Evolutionary conservation across 495 filamentous ascomycete genomes (phyloP), one percentile per base, ranked within the genome.

Genomic region (Mytilinidion resinicola): DNA sequence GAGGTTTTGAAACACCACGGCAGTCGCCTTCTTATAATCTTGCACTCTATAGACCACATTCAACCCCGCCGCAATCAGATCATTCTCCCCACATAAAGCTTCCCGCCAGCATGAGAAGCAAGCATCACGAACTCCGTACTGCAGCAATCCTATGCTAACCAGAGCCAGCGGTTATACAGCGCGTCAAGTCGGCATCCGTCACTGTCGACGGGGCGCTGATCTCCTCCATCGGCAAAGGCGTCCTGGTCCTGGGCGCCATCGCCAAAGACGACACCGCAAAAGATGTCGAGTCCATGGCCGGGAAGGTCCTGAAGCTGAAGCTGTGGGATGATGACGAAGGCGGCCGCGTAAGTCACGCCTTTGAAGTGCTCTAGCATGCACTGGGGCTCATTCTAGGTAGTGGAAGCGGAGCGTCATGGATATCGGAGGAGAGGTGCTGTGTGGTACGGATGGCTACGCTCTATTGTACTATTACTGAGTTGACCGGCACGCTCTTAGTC

Each of bases 131-230:
- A 62, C 55, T 2, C 9, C 17, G n/a, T 30, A 19, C 21, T 14
- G 14, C 14, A 8, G 17, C 46, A 12, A 12, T 25, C n/a, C 12
- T 14, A 1, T 25, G 21, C 46, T 49, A 49, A 49, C 46, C 33
- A 14, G 33, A 25, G 39, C 42, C 67, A 98, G 93, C 90, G 48
- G 90, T 99, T 57, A 79, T 99, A 33, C 95, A 99, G 73, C 80
- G 95, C 56, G 95, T 97, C 55, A 85, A 92, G 52, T 97, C 93
- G 17, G 95, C 95, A 54, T 96, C 95, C n/a, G 95, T 99, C 67
- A 95, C 89, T 9, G 90, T 99, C n/a, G 91, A 97, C 68, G 85
- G 86, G 57, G 78, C 95, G 66, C 71, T 96, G 35, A 82, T 99
- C 8, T 96, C 95, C 1, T 84, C 83, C 1, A 96, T 99, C 64